Evolutionary conservation across 139 green algal genomes (phyloP).

Genomic region (Chlamydomonas asymmetrica): DNA sequence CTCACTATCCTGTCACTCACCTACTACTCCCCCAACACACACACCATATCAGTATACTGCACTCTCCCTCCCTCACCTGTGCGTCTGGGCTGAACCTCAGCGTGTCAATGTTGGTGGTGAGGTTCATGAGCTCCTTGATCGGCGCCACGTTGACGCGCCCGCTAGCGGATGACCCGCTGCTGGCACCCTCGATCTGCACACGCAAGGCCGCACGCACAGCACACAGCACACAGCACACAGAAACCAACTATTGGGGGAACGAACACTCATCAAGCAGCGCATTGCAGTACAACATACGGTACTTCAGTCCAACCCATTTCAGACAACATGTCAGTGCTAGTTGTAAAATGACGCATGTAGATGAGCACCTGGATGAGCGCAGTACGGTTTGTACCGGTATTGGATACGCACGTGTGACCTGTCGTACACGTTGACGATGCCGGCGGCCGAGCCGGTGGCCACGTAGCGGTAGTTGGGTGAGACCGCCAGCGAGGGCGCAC

Average conservation of each 20-base stretch:
- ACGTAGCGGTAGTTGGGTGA: constrained; percentile 63
- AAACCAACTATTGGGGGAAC: too few species aligned
- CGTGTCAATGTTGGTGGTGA: constrained; percentile 83
- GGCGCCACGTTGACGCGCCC: constrained; percentile 20
- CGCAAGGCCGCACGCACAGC: too few species aligned
- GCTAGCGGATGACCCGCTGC: background rate
- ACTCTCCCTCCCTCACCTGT: constrained; percentile 49
- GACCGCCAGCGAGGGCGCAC: constrained; percentile 52
- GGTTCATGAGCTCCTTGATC: constrained; percentile 76
- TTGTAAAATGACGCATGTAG: too few species aligned
- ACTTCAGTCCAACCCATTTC: too few species aligned
- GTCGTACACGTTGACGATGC: constrained; percentile 91
- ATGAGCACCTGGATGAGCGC: too few species aligned
- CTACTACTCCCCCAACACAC: background rate
- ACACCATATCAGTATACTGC: too few species aligned
- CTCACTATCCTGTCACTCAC: background rate
- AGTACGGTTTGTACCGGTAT: too few species aligned
- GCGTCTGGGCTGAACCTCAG: constrained; percentile 83
- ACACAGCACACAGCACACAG: too few species aligned
- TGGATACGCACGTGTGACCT: background rate
- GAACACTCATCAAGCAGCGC: background rate
- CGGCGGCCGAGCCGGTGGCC: constrained; percentile 66
- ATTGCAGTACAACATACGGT: background rate
- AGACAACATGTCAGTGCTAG: too few species aligned
- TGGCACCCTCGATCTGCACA: too few species aligned